Evolutionary conservation across 225 moss, liverwort and hornwort genomes (phyloP).

Genomic region (Anthoceros angustus): DNA sequence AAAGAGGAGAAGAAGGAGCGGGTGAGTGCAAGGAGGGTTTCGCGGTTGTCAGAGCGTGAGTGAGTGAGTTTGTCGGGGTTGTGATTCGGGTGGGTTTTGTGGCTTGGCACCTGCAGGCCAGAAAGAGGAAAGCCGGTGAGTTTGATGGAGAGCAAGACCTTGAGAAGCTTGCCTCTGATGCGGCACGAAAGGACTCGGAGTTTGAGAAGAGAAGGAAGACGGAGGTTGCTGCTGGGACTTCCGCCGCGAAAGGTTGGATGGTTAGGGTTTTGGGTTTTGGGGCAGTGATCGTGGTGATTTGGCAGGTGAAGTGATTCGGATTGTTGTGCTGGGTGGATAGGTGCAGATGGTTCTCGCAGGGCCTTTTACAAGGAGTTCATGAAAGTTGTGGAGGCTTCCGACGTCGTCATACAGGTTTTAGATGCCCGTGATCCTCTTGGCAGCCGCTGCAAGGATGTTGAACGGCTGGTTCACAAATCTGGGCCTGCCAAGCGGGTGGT

Average conservation of each 20-base stretch:
- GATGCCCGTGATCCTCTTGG: slow-evolving; percentile 89
- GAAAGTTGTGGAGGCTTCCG: slow-evolving; percentile 78
- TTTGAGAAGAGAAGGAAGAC: slow-evolving; percentile 40
- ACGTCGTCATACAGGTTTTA: slow-evolving; percentile 73
- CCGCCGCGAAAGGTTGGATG: slow-evolving; percentile 6
- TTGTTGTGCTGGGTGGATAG: neutral
- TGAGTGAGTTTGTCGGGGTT: too few relatives aligned
- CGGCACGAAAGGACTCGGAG: slow-evolving; percentile 30
- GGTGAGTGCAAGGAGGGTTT: slow-evolving; percentile 27
- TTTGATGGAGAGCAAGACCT: slow-evolving; percentile 47
- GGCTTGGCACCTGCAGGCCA: too few relatives aligned
- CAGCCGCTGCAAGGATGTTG: slow-evolving; percentile 71
- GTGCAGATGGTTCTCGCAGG: slow-evolving; percentile 65
- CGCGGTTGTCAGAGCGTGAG: too few relatives aligned
- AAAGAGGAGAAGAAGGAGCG: slow-evolving; percentile 78
- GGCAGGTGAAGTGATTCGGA: too few relatives aligned
- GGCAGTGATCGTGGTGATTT: too few relatives aligned
- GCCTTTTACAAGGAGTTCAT: slow-evolving; percentile 57
- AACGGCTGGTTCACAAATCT: slow-evolving; percentile 56
- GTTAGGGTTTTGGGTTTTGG: too few relatives aligned
- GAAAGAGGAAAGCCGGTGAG: slow-evolving; percentile 66
- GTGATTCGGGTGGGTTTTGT: too few relatives aligned
- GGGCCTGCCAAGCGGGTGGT: slow-evolving; percentile 69
- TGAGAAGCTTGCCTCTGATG: slow-evolving; percentile 43
- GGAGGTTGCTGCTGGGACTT: slow-evolving; percentile 7